Evolutionary conservation across 805 yeast genomes (phyloP), one percentile per base, ranked within the genome.

Genomic region (Starmerella tilneyi): DNA sequence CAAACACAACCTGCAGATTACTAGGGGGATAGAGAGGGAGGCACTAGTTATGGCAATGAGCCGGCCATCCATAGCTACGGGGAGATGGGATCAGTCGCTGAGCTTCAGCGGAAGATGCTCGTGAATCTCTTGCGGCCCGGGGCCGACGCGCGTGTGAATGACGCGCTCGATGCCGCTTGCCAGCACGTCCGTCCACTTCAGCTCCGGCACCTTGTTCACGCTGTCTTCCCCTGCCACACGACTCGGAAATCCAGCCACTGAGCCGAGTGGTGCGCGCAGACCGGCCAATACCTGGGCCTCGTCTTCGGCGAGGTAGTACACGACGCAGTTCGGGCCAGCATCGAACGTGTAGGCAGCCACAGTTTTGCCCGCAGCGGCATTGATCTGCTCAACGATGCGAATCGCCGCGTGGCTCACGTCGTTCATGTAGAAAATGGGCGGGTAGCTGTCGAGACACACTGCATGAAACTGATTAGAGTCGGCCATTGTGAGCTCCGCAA

Each of bases 321-420:
- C 74, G 36, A 92, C 99, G 17, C 96, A 95, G 66, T 92, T 92
- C 65, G 99, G 98, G 61, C 99, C 99, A 26, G 99, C 99, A 64
- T 92, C 99, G 60, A 82, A 92, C 1, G 99, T 92, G 65, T 92
- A 92, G 30, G 97, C 97, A 11, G 95, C 98, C 45, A 89, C 72
- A 11, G 73, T 72, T 21, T 54, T 50, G 43, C 82, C 84, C 28
- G 74, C 78, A 4, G 62, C 54, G 52, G 73, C 79, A 60, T 92
- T 92, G 61, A 92, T 75, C 45, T 71, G 67, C 63, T 92, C 94
- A 39, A 86, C 74, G 41, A 84, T 69, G 56, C 81, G 82, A 52
- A 88, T 81, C 58, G 85, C 75, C 44, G 77, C 78, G 56, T 82
- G 81, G 5, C 96, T 86, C 7, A 92, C 83, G 62, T 89, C 97